Conservation (phyloP, 164 flowering plant genomes). For the Malania oleifera region DNA sequence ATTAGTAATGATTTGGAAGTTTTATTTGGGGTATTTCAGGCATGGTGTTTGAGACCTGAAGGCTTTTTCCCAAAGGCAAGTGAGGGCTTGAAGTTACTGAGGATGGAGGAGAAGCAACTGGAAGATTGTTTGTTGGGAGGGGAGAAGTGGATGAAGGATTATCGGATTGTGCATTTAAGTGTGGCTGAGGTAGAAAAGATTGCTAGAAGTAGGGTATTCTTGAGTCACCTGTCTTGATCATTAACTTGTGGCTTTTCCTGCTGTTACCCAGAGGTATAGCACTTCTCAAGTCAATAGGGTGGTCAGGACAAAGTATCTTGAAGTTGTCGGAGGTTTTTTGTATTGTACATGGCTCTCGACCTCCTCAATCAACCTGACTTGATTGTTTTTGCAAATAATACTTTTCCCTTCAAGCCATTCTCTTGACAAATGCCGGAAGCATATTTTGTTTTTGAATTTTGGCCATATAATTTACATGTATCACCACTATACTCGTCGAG, state of each 20-base stretch:
- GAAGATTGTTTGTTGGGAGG: constrained; percentile 32
- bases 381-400: too few relatives aligned
- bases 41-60: constrained; percentile 94
- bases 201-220: constrained; percentile 46
- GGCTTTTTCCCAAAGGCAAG: constrained; percentile 76
- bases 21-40: constrained; percentile 65
- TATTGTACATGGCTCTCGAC: too few relatives aligned
- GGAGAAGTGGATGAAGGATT: constrained; percentile 60
- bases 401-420: too few relatives aligned
- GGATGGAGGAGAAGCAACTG: constrained; percentile 48
- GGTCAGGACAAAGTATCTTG: too few relatives aligned
- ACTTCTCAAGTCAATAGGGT: too few relatives aligned
- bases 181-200: constrained; percentile 62
- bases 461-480: too few relatives aligned
- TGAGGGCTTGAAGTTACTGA: constrained; percentile 73
- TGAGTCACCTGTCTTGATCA: too few relatives aligned
- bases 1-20: constrained; percentile 59
- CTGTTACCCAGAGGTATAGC: constrained; percentile 43
- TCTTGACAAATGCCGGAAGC: too few relatives aligned
- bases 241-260: constrained; percentile 46
- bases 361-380: too few relatives aligned
- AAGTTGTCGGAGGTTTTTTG: too few relatives aligned
- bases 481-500: too few relatives aligned
- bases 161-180: constrained; percentile 54
- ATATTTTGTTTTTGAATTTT: too few relatives aligned